Base-by-base conservation (phyloP, 1,139 yeast species). In the Yamadazyma songkhlaensis region DNA sequence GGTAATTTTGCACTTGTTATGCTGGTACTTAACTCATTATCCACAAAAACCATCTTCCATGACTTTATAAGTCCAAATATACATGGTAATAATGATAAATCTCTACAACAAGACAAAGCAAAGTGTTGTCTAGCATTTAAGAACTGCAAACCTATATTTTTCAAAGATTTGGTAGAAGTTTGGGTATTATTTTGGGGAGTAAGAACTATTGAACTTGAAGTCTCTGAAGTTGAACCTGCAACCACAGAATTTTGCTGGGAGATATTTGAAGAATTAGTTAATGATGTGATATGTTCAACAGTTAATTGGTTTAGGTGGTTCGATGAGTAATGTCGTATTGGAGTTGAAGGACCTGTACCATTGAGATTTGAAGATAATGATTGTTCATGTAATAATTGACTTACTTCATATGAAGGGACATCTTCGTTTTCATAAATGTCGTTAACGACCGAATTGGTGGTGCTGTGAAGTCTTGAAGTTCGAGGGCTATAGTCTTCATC, bases 71-170 rank as follows among this genome's bases (percentile, higher is more conserved):
- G 63, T 24, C 86, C 86, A 15, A 77, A 51, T 9, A 81, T 53
- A 6, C 86, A 77, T 1, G 88, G 88, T 2, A 81, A 56, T 10
- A 84, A 67, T 2, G 94, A 84, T 17, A 86, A 62, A 50, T 85
- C 95, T 43, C 94, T 66, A 49, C 88, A 81, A 20, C 77, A 61
- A 0, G 92, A 86, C 44, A 89, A 69, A 8, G 85, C 72, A 47
- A 85, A 74, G 54, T 86, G 95, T 49, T 86, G 90, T 43, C 81
- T 70, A 1, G 94, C 87, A 47, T 82, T 83, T 41, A 87, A 66
- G 42, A 84, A 75, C 49, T 77, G 78, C 38, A 83, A 64, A 0
- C 90, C 90, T 30, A 83, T 59, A 30, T 67, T 66, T 52, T 82
- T 83, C 34, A 83, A 59, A 2, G 47, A 37, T 15, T 36, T 44